Evolutionary conservation across 2,329 filamentous ascomycete genomes (phyloP).

Genomic region (Colletotrichum noveboracense): DNA sequence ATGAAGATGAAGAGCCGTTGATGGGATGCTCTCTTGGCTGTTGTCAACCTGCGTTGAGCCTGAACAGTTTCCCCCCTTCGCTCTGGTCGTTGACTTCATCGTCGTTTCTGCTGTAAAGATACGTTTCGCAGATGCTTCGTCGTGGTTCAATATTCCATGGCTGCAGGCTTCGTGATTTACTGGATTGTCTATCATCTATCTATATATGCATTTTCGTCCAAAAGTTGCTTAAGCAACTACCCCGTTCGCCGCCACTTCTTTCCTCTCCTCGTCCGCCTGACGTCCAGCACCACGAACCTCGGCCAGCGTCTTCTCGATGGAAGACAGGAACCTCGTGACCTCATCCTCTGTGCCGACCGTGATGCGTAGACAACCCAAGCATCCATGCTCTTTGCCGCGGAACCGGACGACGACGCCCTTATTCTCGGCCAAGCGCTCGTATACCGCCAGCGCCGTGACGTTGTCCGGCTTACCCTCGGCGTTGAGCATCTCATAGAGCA

Average conservation of each 20-base stretch:
- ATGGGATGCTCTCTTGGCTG: not conserved
- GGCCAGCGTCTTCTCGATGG: slow-evolving; percentile 59
- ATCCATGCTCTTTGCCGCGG: slow-evolving; percentile 90
- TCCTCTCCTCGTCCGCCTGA: slow-evolving; percentile 37
- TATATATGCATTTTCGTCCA: not conserved
- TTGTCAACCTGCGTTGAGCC: not conserved
- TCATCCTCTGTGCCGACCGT: slow-evolving; percentile 92
- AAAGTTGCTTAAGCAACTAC: slow-evolving; percentile 37
- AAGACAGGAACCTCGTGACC: slow-evolving; percentile 77
- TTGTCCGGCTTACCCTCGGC: slow-evolving; percentile 78
- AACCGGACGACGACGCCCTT: slow-evolving; percentile 93
- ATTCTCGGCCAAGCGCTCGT: slow-evolving; percentile 83
- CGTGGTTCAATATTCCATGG: not conserved
- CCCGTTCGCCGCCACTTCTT: slow-evolving; percentile 37
- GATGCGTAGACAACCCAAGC: slow-evolving; percentile 85
- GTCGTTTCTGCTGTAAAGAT: not conserved
- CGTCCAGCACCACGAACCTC: slow-evolving; percentile 44
- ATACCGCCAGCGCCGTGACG: slow-evolving; percentile 76
- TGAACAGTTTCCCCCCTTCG: not conserved
- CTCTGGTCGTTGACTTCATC: not conserved
- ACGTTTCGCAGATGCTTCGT: not conserved
- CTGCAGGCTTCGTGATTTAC: not conserved
- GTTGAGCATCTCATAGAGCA: slow-evolving; percentile 88
- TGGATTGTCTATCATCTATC: slow-evolving; percentile 4
- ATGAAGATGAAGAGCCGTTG: not conserved